Conservation (phyloP, 2,329 filamentous ascomycete species). For the Neonectria sp. region DNA sequence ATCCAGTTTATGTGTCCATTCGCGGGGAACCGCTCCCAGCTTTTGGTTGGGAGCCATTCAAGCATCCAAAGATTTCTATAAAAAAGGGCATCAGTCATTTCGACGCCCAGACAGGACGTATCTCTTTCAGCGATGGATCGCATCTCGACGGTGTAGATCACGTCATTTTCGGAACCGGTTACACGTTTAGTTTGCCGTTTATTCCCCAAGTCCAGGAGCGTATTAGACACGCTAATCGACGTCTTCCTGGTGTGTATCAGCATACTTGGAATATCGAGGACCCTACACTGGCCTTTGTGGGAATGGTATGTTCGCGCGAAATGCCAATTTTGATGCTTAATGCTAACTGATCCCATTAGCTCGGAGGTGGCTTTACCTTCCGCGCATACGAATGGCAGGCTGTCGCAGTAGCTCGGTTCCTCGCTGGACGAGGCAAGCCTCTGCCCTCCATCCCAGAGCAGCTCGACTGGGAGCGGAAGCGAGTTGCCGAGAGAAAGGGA, state of each 20-base stretch:
- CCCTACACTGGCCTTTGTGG: conserved; percentile 32
- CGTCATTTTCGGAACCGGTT: conserved; percentile 35
- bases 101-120: conserved; percentile 23
- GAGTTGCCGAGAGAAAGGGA: conserved; percentile 36
- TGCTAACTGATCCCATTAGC: conserved; percentile 10
- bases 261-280: conserved; percentile 33
- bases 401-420: conserved; percentile 34
- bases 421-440: conserved; percentile 30
- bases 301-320: conserved; percentile 17
- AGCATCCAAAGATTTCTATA: conserved; percentile 25
- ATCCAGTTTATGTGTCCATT: conserved; percentile 18
- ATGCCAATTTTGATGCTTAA: not conserved
- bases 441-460: conserved; percentile 32
- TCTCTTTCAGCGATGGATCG: conserved; percentile 24
- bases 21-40: conserved; percentile 20
- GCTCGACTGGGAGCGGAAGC: conserved; percentile 39
- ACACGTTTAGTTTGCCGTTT: conserved; percentile 32
- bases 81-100: conserved; percentile 26
- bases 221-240: conserved; percentile 21
- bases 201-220: conserved; percentile 24
- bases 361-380: conserved; percentile 42
- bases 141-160: conserved; percentile 22
- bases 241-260: conserved; percentile 30
- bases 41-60: conserved; percentile 24
- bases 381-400: conserved; percentile 43